Evolutionary conservation across 345 rosid species (phyloP), one percentile per base, ranked within the genome.

Genomic region (Kandelia obovata): DNA sequence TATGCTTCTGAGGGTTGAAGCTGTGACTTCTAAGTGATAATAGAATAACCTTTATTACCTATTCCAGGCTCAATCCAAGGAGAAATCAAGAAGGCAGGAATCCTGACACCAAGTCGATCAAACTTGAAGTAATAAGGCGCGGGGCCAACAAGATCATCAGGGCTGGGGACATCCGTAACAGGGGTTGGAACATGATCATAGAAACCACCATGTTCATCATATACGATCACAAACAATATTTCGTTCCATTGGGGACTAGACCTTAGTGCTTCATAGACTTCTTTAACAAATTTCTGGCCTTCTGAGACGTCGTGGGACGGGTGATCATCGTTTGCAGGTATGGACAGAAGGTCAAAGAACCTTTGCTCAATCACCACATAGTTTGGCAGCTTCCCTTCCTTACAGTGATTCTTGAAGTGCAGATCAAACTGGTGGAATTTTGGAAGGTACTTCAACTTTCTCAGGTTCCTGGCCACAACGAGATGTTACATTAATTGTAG

Each of bases 121-220:
- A 92, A 92, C 77, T 83, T 82, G 70, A 90, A 92, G 51, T 84
- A 76, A 58, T 80, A 87, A 0, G 98, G 93, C 13, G 68, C 79
- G 0, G 87, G 85, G 6, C 96, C 90, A 57, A 81, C 81, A 15
- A 92, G 69, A 52, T 77, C 96, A 34, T 92, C 98, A 0, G 96
- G 98, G 65, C 82, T 92, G 0, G 98, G 98, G 25, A 92, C 87
- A 3, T 96, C 96, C 2, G 58, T 72, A 17, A 76, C 78, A 0
- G 98, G 98, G 0, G 96, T 92, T 1, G 92, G 92, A 49, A 90
- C 98, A 65, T 92, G 98, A 69, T 92, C 98, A 20, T 86, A 92
- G 74, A 86, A 90, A 11, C 96, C 98, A n/a, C 98, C 96, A 32
- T 92, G 98, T 53, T 90, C 98, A 67, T 90, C 96, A 39, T 92